Evolutionary conservation across 129 eudicot species (phyloP).

Genomic region (Flaveria trinervia): DNA sequence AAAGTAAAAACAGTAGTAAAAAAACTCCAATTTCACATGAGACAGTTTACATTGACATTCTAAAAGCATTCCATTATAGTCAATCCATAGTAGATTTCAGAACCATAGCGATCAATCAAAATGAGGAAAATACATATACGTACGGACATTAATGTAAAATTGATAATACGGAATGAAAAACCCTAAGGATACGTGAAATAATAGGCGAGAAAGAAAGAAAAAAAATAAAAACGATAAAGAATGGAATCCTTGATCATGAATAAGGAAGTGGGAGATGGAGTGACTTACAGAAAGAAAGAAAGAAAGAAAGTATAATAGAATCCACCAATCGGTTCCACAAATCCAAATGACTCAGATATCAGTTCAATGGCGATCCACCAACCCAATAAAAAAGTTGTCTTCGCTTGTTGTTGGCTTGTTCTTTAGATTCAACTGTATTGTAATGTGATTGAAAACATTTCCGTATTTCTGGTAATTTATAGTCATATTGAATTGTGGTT

Average conservation of each 20-base stretch:
- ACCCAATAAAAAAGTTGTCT: conserved; percentile 33
- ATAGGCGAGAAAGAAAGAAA: too few relatives aligned
- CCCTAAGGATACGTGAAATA: too few relatives aligned
- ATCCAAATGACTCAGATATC: conserved; percentile 54
- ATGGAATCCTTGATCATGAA: background rate
- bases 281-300: conserved; percentile 31
- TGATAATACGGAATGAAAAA: too few relatives aligned
- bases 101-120: too few relatives aligned
- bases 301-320: conserved; percentile 20
- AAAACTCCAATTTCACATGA: too few relatives aligned
- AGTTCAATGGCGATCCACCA: conserved; percentile 53
- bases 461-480: background rate
- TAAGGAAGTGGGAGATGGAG: background rate
- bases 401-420: conserved; percentile 5
- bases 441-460: background rate
- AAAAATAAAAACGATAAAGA: too few relatives aligned
- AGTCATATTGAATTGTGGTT: background rate
- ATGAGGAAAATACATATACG: too few relatives aligned
- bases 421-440: background rate
- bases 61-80: too few relatives aligned
- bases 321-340: conserved; percentile 52
- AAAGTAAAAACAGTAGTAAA: too few relatives aligned
- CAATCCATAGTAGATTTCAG: too few relatives aligned
- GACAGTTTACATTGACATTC: too few relatives aligned
- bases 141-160: too few relatives aligned